Evolutionary conservation across 805 yeast species (phyloP), one percentile per base, ranked within the genome.

Genomic region (Zygoascus flipseniorum): DNA sequence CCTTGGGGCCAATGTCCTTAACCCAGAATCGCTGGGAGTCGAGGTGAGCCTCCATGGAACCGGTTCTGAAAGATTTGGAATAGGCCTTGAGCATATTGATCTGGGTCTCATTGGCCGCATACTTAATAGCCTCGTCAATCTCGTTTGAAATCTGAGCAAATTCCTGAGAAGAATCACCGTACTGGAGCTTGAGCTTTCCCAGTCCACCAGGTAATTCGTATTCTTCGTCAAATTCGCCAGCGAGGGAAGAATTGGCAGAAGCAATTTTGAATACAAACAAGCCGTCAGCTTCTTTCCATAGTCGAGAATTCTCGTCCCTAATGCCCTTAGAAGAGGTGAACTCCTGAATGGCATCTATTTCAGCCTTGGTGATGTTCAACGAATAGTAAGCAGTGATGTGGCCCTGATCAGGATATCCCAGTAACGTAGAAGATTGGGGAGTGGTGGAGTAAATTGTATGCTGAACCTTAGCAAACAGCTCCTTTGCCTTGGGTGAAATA

Each of bases 21-120:
- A 89, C 95, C 96, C 97, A 89, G 55, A 79, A 75, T 52, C 82
- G 79, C 68, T 89, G 96, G 0, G 96, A 85, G 54, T 85, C 79
- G 63, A 85, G 85, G 69, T 89, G 96, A 10, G 90, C 86, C 58
- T 82, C 79, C 81, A 88, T 83, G 4, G 92, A 84, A 19, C 96
- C 96, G 13, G 92, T 82, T 58, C 75, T 69, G 69, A 89, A 89
- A 11, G 93, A 80, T 47, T 79, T 78, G 52, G 80, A 76, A 65
- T 89, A 89, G 47, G 77, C 72, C 9, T 75, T 78, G 35, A 88
- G 66, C 88, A 89, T 81, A 53, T 78, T 75, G 13, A 60, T 64
- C 67, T 89, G 93, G 31, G 80, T 83, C 43, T 80, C 85, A 65
- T 88, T 88, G 47, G 93, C 89, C 18, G 82, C 87, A 63, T 73